Base-by-base conservation (phyloP, 768 basidiomycete genomes). In the Terana coerulea region DNA sequence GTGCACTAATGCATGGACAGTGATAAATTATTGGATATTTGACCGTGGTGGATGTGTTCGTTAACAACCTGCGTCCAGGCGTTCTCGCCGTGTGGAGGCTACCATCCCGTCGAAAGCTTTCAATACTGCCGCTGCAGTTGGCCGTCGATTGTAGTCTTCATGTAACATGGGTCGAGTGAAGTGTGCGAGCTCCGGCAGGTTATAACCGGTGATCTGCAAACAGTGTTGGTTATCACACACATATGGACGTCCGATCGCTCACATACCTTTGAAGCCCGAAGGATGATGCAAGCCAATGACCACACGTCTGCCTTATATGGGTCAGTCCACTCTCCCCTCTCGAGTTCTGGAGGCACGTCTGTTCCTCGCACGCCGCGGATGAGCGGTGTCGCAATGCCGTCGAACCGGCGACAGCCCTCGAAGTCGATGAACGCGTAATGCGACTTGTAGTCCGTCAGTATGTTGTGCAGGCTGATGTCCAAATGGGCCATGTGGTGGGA, bases 221-320 rank as follows among this genome's bases (percentile, higher is more conserved):
- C n/a, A n/a, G n/a, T n/a, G 19, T 46, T 19, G 5, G 45, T 21
- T 7, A 19, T 19, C 39, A 19, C 19, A 40, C 39, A 40, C 10
- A 15, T 21, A 3, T 22, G 39, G 22, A 33, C 30, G 15, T 26
- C 31, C 10, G 37, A 29, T 47, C 29, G 15, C 30, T 17, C 14
- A 59, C 72, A 41, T 66, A 85, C 87, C 69, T 86, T 78, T 70
- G 80, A 83, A 35, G 79, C 79, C 19, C 80, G 76, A 35, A 86
- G 64, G 25, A 89, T 78, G 3, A 88, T 71, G 14, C 85, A 70
- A 17, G 74, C 88, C 26, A 88, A 66, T 12, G 84, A 83, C 83
- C 86, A 90, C 2, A 89, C 75, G 60, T 90, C 87, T 7, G 86
- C 69, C 67, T 86, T 87, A 62, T 79, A 88, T 3, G 86, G 82